These are phyloP conservation scores for Umbelopsis vinacea DNA, from an alignment of 192 early-diverging fungal species.

Conservation along the genomic window DNA sequence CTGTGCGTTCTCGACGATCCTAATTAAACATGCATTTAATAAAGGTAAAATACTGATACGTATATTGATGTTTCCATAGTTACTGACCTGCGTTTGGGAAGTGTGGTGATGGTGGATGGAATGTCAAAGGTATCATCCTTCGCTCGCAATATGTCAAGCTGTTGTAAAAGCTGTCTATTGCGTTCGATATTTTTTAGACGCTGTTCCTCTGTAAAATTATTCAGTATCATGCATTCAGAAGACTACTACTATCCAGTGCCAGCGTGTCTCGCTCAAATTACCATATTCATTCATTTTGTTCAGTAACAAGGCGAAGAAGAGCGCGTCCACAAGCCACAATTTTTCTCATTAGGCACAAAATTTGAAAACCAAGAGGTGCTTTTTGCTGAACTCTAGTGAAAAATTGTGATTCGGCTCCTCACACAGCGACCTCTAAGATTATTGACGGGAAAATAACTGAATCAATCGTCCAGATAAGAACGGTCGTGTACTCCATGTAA, in stretches of 20 bases:
- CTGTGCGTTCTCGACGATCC: slow-evolving; percentile 13
- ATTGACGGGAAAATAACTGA: too few relatives aligned
- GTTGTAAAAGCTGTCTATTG: slow-evolving; percentile 62
- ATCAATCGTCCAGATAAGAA: too few relatives aligned
- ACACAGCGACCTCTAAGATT: too few relatives aligned
- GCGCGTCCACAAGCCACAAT: slow-evolving; percentile 20
- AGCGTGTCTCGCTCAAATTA: not conserved
- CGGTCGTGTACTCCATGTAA: too few relatives aligned
- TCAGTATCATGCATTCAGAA: not conserved
- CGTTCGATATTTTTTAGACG: slow-evolving; percentile 64
- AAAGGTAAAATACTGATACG: not conserved
- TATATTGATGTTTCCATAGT: not conserved
- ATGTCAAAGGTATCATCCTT: slow-evolving; percentile 22
- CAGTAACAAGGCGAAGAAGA: not conserved
- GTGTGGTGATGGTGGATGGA: slow-evolving; percentile 20
- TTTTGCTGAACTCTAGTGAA: not conserved
- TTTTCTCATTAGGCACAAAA: not conserved
- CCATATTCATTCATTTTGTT: slow-evolving; percentile 19
- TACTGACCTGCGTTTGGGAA: slow-evolving; percentile 2
- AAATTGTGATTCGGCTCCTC: not conserved
- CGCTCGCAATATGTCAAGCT: slow-evolving; percentile 41
- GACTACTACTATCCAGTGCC: too few relatives aligned
- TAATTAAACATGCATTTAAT: slow-evolving; percentile 19
- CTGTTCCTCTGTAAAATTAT: slow-evolving; percentile 36
- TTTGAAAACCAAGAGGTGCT: not conserved